Evolutionary conservation across 1,284 basidiomycete species (phyloP).

Genomic region (Pascua guehoae): DNA sequence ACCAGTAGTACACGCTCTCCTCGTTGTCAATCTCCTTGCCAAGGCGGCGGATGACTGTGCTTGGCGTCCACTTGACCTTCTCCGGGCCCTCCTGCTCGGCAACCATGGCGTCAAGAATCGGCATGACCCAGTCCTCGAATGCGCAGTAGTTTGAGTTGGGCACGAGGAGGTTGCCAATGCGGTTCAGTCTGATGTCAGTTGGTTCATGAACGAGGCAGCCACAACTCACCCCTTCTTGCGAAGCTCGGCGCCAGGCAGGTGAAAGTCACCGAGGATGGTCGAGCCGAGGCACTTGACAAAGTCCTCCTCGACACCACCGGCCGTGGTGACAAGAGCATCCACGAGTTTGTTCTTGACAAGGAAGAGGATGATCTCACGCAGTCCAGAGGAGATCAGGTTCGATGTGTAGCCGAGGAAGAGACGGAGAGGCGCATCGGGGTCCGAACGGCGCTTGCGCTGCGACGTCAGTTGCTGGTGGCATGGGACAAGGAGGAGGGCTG

Average conservation of each 20-base stretch:
- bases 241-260: conserved; percentile 83
- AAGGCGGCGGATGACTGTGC: conserved; percentile 81
- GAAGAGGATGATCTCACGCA: conserved; percentile 88
- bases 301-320: conserved; percentile 98
- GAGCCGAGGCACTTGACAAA: conserved; percentile 97
- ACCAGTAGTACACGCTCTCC: conserved; percentile 98
- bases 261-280: conserved; percentile 92
- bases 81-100: conserved; percentile 65
- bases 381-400: conserved; percentile 94
- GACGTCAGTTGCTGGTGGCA: too few relatives aligned
- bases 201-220: background rate
- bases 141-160: conserved; percentile 99
- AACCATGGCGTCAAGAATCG: conserved; percentile 88
- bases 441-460: conserved; percentile 38
- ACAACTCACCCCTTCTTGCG: conserved; percentile 66
- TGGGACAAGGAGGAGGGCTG: too few relatives aligned
- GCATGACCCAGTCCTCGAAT: conserved; percentile 98
- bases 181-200: conserved; percentile 62
- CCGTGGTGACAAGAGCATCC: conserved; percentile 88
- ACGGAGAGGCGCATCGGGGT: conserved; percentile 52
- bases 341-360: conserved; percentile 93
- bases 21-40: conserved; percentile 96
- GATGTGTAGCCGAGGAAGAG: conserved; percentile 98
- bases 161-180: conserved; percentile 95
- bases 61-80: conserved; percentile 74